Evolutionary conservation across 1,284 basidiomycete species (phyloP).

Genomic region (Phylloboletellus chloephorus): DNA sequence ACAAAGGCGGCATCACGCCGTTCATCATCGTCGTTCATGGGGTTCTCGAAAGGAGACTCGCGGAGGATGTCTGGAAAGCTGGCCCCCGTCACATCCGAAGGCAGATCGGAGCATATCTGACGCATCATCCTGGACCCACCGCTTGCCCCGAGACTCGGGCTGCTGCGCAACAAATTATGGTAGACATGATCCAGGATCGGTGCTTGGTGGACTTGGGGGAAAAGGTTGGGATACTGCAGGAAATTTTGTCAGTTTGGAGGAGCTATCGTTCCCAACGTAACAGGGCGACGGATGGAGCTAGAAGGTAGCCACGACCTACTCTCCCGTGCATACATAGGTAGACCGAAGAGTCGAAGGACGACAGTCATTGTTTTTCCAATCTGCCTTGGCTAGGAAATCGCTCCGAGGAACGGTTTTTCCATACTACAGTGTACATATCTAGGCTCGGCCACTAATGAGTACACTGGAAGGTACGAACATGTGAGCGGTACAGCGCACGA

Average conservation of each 20-base stretch:
- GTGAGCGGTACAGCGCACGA: slow-evolving; percentile 20
- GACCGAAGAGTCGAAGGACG: neutral
- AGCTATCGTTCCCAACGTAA: slow-evolving; percentile 19
- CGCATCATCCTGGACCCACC: slow-evolving; percentile 15
- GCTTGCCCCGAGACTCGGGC: slow-evolving; percentile 8
- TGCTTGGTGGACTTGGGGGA: slow-evolving; percentile 20
- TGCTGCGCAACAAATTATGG: slow-evolving; percentile 11
- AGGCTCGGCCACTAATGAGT: slow-evolving; percentile 9
- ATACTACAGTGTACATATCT: slow-evolving; percentile 13
- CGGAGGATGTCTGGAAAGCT: slow-evolving; percentile 18
- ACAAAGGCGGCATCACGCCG: slow-evolving; percentile 17
- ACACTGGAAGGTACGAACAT: slow-evolving; percentile 13
- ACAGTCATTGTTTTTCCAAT: too few relatives aligned
- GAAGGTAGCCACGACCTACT: neutral
- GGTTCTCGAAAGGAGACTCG: slow-evolving; percentile 9
- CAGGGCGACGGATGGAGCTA: neutral
- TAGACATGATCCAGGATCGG: slow-evolving; percentile 13
- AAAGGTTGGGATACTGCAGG: slow-evolving; percentile 17
- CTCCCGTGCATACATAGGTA: neutral
- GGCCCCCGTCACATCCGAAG: slow-evolving; percentile 13
- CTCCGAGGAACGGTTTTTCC: slow-evolving; percentile 3
- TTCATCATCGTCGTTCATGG: slow-evolving; percentile 21
- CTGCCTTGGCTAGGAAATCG: neutral
- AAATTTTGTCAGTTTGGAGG: slow-evolving; percentile 21
- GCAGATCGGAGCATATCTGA: slow-evolving; percentile 12